phyloP scores from a whole-genome alignment of 2,329 filamentous ascomycete species.

The Colletotrichum cordylinicola region DNA sequence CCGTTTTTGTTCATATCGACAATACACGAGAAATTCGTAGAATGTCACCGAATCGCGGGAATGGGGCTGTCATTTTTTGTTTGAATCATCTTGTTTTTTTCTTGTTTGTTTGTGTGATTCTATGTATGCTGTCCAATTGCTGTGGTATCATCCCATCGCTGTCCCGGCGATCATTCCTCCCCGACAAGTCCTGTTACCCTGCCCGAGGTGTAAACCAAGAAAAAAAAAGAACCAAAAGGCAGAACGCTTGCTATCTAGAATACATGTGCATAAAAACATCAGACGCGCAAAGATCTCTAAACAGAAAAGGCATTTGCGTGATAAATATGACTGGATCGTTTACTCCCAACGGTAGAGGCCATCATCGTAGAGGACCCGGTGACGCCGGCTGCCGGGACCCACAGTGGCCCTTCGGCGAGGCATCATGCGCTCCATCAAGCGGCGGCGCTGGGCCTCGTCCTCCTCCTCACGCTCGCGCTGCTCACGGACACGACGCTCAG shows the following conservation, averaged over 20 bases:
- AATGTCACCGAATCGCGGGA: not conserved
- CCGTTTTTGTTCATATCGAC: not conserved
- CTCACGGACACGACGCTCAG: constrained; percentile 32
- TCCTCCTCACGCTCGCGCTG: constrained; percentile 37
- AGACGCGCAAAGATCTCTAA: not conserved
- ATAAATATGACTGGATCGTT: constrained; percentile 19
- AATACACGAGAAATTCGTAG: not conserved
- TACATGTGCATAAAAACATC: not conserved
- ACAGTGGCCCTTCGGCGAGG: constrained; percentile 42
- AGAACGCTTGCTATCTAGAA: constrained; percentile 5
- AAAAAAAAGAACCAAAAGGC: not conserved
- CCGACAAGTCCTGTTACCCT: not conserved
- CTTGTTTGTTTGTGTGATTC: not conserved
- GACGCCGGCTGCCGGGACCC: constrained; percentile 39
- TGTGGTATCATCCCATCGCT: constrained; percentile 13
- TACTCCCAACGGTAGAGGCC: constrained; percentile 46
- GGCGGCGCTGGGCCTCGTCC: constrained; percentile 43
- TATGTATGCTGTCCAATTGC: not conserved
- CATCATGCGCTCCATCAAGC: constrained; percentile 46
- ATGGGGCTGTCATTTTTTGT: not conserved
- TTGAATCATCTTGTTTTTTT: not conserved
- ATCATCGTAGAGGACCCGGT: constrained; percentile 41
- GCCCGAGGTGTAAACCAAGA: not conserved
- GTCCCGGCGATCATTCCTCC: not conserved
- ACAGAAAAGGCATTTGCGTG: not conserved